phyloP scores from a whole-genome alignment of 805 yeast species.

The Myxozyma udenii region DNA sequence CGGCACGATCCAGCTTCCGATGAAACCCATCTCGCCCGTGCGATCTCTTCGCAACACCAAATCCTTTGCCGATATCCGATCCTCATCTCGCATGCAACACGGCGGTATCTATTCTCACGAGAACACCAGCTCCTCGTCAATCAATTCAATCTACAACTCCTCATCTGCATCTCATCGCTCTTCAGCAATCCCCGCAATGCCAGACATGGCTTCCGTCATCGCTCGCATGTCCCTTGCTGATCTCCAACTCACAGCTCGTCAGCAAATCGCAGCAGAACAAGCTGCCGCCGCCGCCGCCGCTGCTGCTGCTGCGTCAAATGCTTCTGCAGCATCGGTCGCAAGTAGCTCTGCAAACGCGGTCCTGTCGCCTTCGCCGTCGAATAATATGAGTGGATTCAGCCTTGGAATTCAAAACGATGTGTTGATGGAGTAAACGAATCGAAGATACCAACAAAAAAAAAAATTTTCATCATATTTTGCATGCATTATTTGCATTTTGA shows the following conservation, averaged over 20 bases:
- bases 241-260: conserved; percentile 12
- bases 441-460: neutral
- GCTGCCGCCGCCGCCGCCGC: neutral
- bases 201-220: conserved; percentile 16
- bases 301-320: neutral
- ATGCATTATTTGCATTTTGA: no score
- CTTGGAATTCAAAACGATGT: conserved; percentile 14
- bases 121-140: conserved; percentile 18
- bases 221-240: conserved; percentile 16
- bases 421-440: conserved; percentile 9
- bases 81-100: conserved; percentile 25
- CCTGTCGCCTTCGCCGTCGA: neutral
- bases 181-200: conserved; percentile 18
- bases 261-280: conserved; percentile 10
- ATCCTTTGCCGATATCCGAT: conserved; percentile 39
- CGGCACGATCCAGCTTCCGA: neutral
- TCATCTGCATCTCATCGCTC: conserved; percentile 1
- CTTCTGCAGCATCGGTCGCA: neutral
- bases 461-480: no score
- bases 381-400: neutral
- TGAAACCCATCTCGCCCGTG: conserved; percentile 14
- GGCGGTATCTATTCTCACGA: conserved; percentile 18
- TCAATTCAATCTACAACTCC: conserved; percentile 2
- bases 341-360: neutral
- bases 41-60: conserved; percentile 31